Conservation (phyloP, 371 early-diverging fungal species). For the Conidiobolus incongruus region DNA sequence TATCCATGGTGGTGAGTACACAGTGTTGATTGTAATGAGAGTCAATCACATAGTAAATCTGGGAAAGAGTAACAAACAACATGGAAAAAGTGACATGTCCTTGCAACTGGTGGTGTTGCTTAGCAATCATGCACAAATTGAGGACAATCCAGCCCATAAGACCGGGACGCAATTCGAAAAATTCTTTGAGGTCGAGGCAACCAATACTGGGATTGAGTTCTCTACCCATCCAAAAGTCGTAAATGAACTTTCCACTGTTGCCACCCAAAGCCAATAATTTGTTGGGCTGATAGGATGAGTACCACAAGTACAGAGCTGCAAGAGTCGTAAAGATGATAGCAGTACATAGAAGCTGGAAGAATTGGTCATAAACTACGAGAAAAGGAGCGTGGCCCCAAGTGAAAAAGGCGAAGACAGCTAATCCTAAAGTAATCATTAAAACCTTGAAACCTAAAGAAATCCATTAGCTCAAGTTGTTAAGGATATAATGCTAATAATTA, state of each 20-base stretch:
- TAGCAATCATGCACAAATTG: slow-evolving; percentile 46
- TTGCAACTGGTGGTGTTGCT: slow-evolving; percentile 37
- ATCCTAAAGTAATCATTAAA: slow-evolving; percentile 25
- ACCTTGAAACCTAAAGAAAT: slow-evolving; percentile 36
- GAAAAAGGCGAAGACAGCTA: slow-evolving; percentile 12
- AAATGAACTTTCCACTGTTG: slow-evolving; percentile 65
- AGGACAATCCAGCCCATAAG: slow-evolving; percentile 59
- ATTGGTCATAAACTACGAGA: slow-evolving; percentile 51
- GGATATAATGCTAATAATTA: no score
- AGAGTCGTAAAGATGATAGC: slow-evolving; percentile 33
- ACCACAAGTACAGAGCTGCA: slow-evolving; percentile 39
- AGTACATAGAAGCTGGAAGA: slow-evolving; percentile 38
- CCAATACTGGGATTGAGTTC: slow-evolving; percentile 73
- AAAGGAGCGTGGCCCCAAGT: slow-evolving; percentile 29
- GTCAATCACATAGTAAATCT: slow-evolving; percentile 67
- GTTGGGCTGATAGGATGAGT: slow-evolving; percentile 20
- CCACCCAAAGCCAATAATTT: slow-evolving; percentile 60
- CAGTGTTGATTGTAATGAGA: slow-evolving; percentile 47
- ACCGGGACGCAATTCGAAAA: slow-evolving; percentile 77
- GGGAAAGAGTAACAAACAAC: slow-evolving; percentile 44
- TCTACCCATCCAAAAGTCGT: slow-evolving; percentile 73
- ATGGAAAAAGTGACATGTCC: slow-evolving; percentile 53
- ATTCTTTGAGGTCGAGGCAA: slow-evolving; percentile 74
- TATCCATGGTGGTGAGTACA: slow-evolving; percentile 87
- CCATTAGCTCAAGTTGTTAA: no score